phyloP scores from a whole-genome alignment of 1,284 basidiomycete genomes.

The Agroathelia rolfsii region DNA sequence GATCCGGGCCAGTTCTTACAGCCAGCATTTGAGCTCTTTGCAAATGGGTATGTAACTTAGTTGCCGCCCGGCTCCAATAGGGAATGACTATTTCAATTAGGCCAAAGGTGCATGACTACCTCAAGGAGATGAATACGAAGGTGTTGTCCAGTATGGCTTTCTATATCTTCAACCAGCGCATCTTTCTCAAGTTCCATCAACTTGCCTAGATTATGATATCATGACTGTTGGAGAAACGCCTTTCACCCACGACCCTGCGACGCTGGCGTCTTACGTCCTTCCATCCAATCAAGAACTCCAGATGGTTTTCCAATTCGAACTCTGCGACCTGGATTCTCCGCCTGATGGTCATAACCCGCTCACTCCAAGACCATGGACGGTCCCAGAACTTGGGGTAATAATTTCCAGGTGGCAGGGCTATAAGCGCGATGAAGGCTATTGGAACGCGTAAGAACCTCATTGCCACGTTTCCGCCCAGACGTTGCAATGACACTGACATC shows the following conservation, averaged over 20 bases:
- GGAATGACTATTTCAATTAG: conserved; percentile 21
- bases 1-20: conserved; percentile 46
- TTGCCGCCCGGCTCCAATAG: background rate
- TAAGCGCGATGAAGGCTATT: conserved; percentile 48
- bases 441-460: conserved; percentile 43
- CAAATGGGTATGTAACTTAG: conserved; percentile 40
- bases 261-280: conserved; percentile 48
- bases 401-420: conserved; percentile 52
- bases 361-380: conserved; percentile 35
- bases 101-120: conserved; percentile 56
- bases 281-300: conserved; percentile 56
- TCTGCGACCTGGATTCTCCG: conserved; percentile 47
- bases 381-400: conserved; percentile 47
- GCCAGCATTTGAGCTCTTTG: conserved; percentile 42
- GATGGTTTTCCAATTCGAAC: conserved; percentile 60
- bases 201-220: conserved; percentile 36
- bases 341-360: conserved; percentile 26
- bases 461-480: conserved; percentile 2
- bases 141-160: conserved; percentile 43
- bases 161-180: conserved; percentile 8
- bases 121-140: conserved; percentile 55
- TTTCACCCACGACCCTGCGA: conserved; percentile 39
- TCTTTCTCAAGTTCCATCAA: background rate
- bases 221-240: conserved; percentile 66
- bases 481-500: conserved; percentile 1